Percentiles rank a stretch among this genome's conserved stretches.
These are phyloP conservation scores for Ophioceras dolichostomum DNA, from an alignment of 2,329 filamentous ascomycete genomes.

Conservation along the genomic window DNA sequence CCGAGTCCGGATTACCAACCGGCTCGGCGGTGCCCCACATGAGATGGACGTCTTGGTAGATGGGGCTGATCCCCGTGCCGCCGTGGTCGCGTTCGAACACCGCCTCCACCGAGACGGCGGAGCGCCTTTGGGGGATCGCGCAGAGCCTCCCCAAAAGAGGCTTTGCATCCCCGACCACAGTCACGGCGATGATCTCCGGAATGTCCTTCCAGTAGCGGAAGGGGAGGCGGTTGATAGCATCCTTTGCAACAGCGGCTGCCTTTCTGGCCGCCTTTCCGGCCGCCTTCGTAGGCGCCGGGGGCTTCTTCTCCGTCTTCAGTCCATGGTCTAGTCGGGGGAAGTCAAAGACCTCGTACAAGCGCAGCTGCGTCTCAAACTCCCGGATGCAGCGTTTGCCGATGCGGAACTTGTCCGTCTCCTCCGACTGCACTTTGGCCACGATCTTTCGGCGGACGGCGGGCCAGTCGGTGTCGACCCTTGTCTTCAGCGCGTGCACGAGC, in stretches of 20 bases:
- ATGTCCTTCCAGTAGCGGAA: constrained; percentile 24
- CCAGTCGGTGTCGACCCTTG: constrained; percentile 21
- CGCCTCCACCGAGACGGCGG: constrained; percentile 1
- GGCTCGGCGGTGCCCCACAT: constrained; percentile 23
- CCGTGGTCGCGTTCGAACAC: no score
- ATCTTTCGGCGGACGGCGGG: constrained; percentile 12
- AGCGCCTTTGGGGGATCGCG: constrained; percentile 15
- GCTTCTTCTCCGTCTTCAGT: constrained; percentile 11
- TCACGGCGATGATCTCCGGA: constrained; percentile 23
- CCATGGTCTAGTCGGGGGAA: constrained; percentile 15
- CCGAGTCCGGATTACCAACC: constrained; percentile 11
- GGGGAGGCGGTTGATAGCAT: constrained; percentile 10
- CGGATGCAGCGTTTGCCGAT: constrained; percentile 19
- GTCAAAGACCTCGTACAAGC: constrained; percentile 18
- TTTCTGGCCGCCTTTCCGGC: no score
- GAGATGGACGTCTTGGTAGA: constrained; percentile 28
- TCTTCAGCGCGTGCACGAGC: constrained; percentile 23
- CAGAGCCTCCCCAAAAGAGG: no score
- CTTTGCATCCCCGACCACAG: no score
- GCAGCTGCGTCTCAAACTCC: constrained; percentile 22
- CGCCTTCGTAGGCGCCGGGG: no score
- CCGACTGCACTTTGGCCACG: no score
- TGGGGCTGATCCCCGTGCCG: no score
- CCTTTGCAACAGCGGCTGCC: not conserved
- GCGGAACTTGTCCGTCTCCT: constrained; percentile 5